Conservation (phyloP, 2,329 filamentous ascomycete genomes). For the Penicillium occitanis region DNA sequence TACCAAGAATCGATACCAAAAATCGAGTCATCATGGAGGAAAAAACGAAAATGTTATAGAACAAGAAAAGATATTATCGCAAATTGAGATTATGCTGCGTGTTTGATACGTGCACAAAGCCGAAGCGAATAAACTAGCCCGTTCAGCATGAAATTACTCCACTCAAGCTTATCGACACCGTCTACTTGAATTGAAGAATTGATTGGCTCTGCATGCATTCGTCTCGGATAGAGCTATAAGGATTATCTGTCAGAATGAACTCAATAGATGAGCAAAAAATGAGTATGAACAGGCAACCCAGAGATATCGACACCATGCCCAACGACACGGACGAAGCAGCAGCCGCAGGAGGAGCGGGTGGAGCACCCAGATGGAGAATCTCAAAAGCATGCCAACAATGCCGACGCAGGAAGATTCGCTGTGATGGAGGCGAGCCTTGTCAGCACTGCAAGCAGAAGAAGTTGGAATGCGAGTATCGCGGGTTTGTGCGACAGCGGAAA, state of each 20-base stretch:
- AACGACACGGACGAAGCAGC: constrained; percentile 17
- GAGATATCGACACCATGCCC: neutral
- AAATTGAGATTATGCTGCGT: neutral
- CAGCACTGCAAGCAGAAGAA: constrained; percentile 39
- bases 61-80: neutral
- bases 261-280: neutral
- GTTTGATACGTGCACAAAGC: neutral
- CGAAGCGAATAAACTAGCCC: neutral
- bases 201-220: neutral
- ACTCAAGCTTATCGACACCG: neutral
- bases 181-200: neutral
- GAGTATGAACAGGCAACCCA: neutral
- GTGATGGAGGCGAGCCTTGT: constrained; percentile 42
- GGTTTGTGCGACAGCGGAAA: constrained; percentile 38
- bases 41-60: neutral
- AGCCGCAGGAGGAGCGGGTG: constrained; percentile 12
- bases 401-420: constrained; percentile 44
- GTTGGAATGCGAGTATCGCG: constrained; percentile 39
- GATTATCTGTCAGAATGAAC: neutral
- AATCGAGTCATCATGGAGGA: neutral
- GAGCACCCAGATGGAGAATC: constrained; percentile 33
- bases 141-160: neutral
- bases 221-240: neutral
- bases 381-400: constrained; percentile 45
- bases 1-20: neutral